Evolutionary conservation across 2,329 filamentous ascomycete genomes (phyloP), one percentile per base, ranked within the genome.

Genomic region (Ophiocordyceps australis): DNA sequence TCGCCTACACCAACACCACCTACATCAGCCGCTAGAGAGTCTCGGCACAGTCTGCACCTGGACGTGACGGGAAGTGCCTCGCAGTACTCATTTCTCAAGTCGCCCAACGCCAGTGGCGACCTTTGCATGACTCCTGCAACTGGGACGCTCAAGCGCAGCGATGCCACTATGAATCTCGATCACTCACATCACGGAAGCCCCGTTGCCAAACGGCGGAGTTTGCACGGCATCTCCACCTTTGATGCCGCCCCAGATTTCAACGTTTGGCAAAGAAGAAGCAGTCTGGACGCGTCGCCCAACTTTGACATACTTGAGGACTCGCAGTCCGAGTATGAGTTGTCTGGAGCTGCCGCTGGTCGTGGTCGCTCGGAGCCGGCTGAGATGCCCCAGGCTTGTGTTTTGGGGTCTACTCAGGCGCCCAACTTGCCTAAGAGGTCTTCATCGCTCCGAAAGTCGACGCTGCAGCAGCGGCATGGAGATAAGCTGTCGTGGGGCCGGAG

Each of bases 71-170:
- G 59, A 17, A 56, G 21, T 9, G 29, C 64, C 14, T 57, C 62
- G 4, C 59, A 64, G 33, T 52, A 57, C 32, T 49, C 55, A 10
- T 49, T 64, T 17, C 49, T 65, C 22, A 62, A 62, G 34, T 46
- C 65, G n/a, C 42, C 59, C 11, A 65, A 70, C 26, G 46, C 46
- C 12, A 55, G 50, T 24, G 37, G 28, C 26, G 45, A 51, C 17
- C 32, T 33, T 28, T 39, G 38, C 28, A 45, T 47, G 43, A 35
- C 40, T 24, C 36, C 43, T 19, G 43, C 39, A 18, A 73, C 76
- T 5, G 93, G 86, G 45, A 85, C 86, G 5, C 56, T 95, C 38
- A 94, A 95, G 62, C 74, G 89, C 39, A 86, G 77, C 43, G 86
- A 95, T 54, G 76, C 79, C 22, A 75, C 76, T 26, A 86, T 92